Base-by-base conservation (phyloP, 2,329 filamentous ascomycete genomes). In the Fusarium gaditjirri region DNA sequence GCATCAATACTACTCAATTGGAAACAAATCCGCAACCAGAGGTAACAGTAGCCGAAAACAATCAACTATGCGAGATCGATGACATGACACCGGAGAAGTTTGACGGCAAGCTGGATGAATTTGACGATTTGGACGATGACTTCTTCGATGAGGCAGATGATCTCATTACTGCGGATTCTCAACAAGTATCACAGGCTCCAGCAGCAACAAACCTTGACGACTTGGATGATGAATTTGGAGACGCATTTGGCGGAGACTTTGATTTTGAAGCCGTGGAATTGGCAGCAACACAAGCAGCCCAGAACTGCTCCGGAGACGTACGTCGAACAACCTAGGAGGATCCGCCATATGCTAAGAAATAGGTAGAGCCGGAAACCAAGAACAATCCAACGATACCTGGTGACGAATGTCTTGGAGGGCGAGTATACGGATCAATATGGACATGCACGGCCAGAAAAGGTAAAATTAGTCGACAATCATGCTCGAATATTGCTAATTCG, bases 361-460 rank as follows among this genome's bases (percentile, higher is more conserved):
- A 81, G 84, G 85, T 88, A 93, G 92, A 89, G 87, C 80, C 84
- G 87, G 79, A 92, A 91, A 80, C 84, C 87, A 75, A 91, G 90
- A 84, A 89, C 91, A 52, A 97, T 97, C 78, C 94, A 97, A 82
- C 92, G 95, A 74, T 97, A 97, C 83, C 85, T 95, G 71, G 88
- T 98, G 76, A 92, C 91, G 73, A 90, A 92, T 78, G 89, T 95
- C 73, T 84, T 92, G 67, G 89, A 93, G 68, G 89, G 88, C 75
- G 86, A 90, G 49, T 97, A 93, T 80, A 83, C 84, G 65, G 89
- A 91, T 80, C 85, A 88, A 27, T 87, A 86, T 72, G 90, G 92
- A 47, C 85, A 88, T 71, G 81, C 84, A 54, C 86, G 85, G 55
- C 85, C 85, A 46, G 92, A 97, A 81, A 95, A 96, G 89, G 94